Evolutionary conservation across 305 asterid species (phyloP), one percentile per base, ranked within the genome.

Genomic region (Fraxinus velutina): DNA sequence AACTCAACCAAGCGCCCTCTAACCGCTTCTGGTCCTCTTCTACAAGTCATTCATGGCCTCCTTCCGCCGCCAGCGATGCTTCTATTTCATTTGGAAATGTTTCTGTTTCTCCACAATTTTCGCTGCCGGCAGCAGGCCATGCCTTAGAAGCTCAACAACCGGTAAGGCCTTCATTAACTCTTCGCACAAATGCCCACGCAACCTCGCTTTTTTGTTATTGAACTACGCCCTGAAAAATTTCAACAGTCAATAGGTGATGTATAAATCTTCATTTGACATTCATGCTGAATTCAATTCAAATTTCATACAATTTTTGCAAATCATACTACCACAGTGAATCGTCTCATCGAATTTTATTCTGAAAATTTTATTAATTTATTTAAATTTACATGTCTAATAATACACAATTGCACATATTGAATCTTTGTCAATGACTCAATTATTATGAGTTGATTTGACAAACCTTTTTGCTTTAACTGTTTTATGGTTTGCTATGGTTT

Each of bases 1-100:
- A 84, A 19, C 55, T 88, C 27, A 76, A 66, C 71, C 87, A 85
- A 44, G 83, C 77, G 22, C 82, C 87, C 81, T 30, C 88, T 5
- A 13, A n/a, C 55, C 4, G 9, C 17, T 75, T 57, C 9, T 36
- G 76, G 1, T 85, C 81, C 81, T 81, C 85, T 71, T 32, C 72
- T 57, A 50, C 62, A 50, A 50, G 22, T 50, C 21, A 33, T 33
- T 29, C 79, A n/a, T 68, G 6, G 6, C 62, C 22, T 15, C 62
- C 62, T 50, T 50, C 62, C 22, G 22, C 22, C 8, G 22, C 21
- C 62, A 50, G 22, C n/a, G 62, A 17, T 50, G 22, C 62, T 50
- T 50, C 62, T 50, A n/a, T 50, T 15, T 50, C 62, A 15, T 1
- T 50, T n/a, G 62, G 19, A 50, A 50, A 50, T 75, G 70, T 50